Percentiles rank a stretch among this genome's conserved stretches.
These are phyloP conservation scores for Themeda triandra DNA, from an alignment of 176 grass and related monocot genomes.

Conservation along the genomic window DNA sequence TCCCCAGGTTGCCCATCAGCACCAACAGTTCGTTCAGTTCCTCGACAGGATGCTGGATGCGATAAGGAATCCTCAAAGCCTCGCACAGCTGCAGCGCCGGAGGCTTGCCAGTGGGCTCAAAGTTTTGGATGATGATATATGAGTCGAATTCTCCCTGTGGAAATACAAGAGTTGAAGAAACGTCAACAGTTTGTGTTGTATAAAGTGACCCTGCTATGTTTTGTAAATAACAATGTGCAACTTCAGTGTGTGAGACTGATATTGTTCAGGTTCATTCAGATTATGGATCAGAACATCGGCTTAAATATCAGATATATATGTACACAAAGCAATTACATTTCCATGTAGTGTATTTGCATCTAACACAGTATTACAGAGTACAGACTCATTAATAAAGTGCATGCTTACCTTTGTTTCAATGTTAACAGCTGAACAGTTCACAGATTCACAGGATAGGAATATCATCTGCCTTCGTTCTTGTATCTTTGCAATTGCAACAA, in stretches of 20 bases:
- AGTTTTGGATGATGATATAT: slow-evolving; percentile 36
- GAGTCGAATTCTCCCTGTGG: not conserved
- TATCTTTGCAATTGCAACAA: not conserved
- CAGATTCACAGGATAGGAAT: not conserved
- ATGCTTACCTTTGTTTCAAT: not conserved
- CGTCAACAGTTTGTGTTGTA: not conserved
- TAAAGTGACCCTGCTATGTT: not conserved
- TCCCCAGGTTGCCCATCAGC: slow-evolving; percentile 28
- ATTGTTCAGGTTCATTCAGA: slow-evolving; percentile 4
- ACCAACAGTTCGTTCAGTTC: slow-evolving; percentile 39
- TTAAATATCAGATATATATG: not conserved
- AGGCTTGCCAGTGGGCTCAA: slow-evolving; percentile 22
- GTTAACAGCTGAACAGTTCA: not conserved
- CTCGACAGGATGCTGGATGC: slow-evolving; percentile 40
- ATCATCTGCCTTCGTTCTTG: not conserved
- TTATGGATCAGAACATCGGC: slow-evolving; percentile 1
- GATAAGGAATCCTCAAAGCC: slow-evolving; percentile 35
- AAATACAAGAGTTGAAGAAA: not conserved
- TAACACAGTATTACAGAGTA: not conserved
- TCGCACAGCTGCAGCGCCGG: slow-evolving; percentile 22
- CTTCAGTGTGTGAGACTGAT: not conserved
- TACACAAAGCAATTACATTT: not conserved
- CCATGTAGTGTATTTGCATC: not conserved
- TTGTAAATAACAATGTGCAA: not conserved
- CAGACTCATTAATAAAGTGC: not conserved